These are phyloP conservation scores for Leishmania lainsoni DNA, from an alignment of 208 protist species.

Conservation along the genomic window DNA sequence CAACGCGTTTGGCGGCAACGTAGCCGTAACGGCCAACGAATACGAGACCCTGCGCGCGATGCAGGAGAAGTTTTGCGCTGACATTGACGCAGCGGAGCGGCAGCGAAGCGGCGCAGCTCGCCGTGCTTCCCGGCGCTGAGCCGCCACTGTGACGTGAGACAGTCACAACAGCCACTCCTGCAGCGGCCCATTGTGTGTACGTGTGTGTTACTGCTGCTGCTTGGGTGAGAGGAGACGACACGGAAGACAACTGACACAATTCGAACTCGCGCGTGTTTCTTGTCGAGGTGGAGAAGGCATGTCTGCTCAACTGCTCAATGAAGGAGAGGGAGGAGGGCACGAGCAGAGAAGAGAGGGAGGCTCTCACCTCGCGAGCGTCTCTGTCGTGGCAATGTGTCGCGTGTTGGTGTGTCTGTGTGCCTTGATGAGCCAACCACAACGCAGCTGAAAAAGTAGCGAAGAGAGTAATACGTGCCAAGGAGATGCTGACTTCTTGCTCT, in stretches of 20 bases:
- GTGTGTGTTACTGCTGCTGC: neutral
- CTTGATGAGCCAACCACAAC: neutral
- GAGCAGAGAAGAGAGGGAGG: neutral
- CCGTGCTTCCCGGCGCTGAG: neutral
- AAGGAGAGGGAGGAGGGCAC: neutral
- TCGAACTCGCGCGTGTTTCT: too few relatives aligned
- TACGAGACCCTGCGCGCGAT: constrained; percentile 37
- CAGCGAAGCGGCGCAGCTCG: neutral
- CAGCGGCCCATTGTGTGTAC: neutral
- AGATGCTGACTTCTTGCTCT: neutral
- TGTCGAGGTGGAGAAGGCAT: neutral
- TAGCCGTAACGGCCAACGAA: constrained; percentile 42
- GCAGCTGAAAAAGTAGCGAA: neutral
- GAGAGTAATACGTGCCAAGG: neutral
- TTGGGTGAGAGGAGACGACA: neutral
- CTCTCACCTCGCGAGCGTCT: neutral
- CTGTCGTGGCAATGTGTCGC: neutral
- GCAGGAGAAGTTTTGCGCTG: constrained; percentile 30
- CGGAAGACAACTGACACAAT: too few relatives aligned
- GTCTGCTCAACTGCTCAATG: neutral
- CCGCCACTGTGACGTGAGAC: neutral
- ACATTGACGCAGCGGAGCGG: constrained; percentile 22
- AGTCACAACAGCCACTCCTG: neutral
- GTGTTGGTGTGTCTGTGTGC: neutral
- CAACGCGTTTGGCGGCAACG: constrained; percentile 69